Evolutionary conservation across 305 asterid genomes (phyloP), one percentile per base, ranked within the genome.

Genomic region (Plantago coronopus): DNA sequence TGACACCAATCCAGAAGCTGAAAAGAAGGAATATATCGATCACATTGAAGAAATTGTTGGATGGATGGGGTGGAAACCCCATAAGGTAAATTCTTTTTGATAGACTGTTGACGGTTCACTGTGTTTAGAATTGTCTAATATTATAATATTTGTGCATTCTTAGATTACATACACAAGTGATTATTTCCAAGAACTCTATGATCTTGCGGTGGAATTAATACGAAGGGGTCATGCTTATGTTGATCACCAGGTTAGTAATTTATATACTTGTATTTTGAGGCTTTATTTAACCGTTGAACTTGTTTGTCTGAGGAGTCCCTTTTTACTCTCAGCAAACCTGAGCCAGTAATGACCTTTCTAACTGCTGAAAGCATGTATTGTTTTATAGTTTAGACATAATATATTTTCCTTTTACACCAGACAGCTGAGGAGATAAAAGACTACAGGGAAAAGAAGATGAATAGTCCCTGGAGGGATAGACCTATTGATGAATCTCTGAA

Each of bases 11-110:
- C 96, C 95, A 15, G 95, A 89, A 82, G 96, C 96, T 69, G 96
- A 87, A 68, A 93, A 87, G 76, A 81, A 80, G 69, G 97, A 89
- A 75, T 93, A 89, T 59, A 87, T 89, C 5, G 86, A 93, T 77
- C 97, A 88, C 64, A 91, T 88, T 61, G 76, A 80, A 77, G 95
- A 91, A 77, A 88, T 91, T 71, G 98, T 86, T 59, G 66, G 86
- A 48, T 87, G 99, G 97, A 89, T 89, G 94, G 99, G 96, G 64
- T 93, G 97, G 97, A 79, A 87, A 67, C 94, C 97, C 60, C 85
- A 80, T 70, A 87, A 89, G 96, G 97, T 93, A 74, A 38, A 27
- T 59, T n/a, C 34, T 58, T 61, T 46, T 19, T 54, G 57, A 40
- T 60, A 57, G 38, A 40, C 31, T 16, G 46, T 63, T 29, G 23